phyloP scores from a whole-genome alignment of 495 filamentous ascomycete genomes.

The Hyaloscypha finlandica region DNA sequence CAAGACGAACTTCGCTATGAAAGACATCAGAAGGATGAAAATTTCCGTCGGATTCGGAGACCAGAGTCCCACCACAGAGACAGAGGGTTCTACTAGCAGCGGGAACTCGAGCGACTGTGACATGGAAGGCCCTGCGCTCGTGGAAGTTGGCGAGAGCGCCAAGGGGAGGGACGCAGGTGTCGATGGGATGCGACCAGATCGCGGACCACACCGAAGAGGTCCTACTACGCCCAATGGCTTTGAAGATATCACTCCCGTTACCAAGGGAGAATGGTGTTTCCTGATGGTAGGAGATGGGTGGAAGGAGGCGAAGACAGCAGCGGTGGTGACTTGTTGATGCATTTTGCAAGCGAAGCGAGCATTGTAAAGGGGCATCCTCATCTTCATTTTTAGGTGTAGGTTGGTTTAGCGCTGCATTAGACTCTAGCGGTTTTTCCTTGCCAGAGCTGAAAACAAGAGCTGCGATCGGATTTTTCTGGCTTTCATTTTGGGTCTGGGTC shows the following conservation, averaged over 20 bases:
- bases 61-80: background rate
- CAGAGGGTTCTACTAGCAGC: background rate
- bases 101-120: background rate
- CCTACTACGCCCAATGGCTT: constrained; percentile 52
- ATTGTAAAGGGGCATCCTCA: background rate
- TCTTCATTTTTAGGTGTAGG: background rate
- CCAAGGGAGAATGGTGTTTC: constrained; percentile 56
- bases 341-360: background rate
- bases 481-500: background rate
- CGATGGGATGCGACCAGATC: constrained; percentile 15
- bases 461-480: constrained; percentile 24
- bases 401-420: background rate
- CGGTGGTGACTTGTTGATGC: constrained; percentile 42
- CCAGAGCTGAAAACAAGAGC: constrained; percentile 30
- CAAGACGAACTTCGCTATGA: constrained; percentile 22
- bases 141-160: constrained; percentile 30
- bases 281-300: constrained; percentile 47
- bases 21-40: constrained; percentile 17
- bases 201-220: constrained; percentile 28
- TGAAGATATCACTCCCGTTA: constrained; percentile 56
- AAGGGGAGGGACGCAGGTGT: constrained; percentile 21
- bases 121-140: background rate
- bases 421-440: background rate
- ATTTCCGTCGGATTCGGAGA: background rate
- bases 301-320: constrained; percentile 37